Evolutionary conservation across 2,329 filamentous ascomycete species (phyloP).

Genomic region (Penicillium concentricum): DNA sequence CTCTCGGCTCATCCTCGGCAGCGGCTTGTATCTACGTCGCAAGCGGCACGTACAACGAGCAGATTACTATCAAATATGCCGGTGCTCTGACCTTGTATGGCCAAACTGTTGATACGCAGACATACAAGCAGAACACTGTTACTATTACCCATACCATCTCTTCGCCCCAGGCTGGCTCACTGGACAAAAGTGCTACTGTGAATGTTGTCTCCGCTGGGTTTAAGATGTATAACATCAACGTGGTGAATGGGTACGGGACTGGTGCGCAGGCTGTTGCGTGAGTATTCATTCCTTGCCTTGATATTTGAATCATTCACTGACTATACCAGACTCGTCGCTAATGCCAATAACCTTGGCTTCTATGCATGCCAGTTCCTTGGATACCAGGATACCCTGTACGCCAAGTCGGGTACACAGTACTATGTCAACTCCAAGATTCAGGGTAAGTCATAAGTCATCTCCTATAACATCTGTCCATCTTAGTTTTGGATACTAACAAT

Average conservation of each 20-base stretch:
- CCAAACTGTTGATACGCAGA: slow-evolving; percentile 28
- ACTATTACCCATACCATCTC: slow-evolving; percentile 35
- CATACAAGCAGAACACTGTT: slow-evolving; percentile 34
- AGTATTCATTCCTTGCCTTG: not conserved
- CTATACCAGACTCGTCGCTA: slow-evolving; percentile 23
- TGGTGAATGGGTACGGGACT: slow-evolving; percentile 36
- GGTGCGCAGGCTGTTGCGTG: slow-evolving; percentile 37
- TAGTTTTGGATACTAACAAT: not conserved
- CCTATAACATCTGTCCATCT: not conserved
- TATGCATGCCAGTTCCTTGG: slow-evolving; percentile 37
- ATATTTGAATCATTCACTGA: not conserved
- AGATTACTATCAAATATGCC: slow-evolving; percentile 30
- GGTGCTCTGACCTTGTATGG: slow-evolving; percentile 35
- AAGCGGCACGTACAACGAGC: slow-evolving; percentile 34
- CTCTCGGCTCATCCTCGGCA: slow-evolving; percentile 22
- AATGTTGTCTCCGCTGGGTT: slow-evolving; percentile 30
- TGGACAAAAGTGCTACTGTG: slow-evolving; percentile 34
- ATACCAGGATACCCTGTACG: slow-evolving; percentile 40
- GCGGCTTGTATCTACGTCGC: slow-evolving; percentile 36
- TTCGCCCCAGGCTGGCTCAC: slow-evolving; percentile 28
- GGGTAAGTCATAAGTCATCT: slow-evolving; percentile 16
- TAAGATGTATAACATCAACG: slow-evolving; percentile 38
- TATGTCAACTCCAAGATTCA: slow-evolving; percentile 35
- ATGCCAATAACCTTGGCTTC: slow-evolving; percentile 33
- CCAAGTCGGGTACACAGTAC: slow-evolving; percentile 34